phyloP scores from a whole-genome alignment of 129 eudicot genomes.

The Pseudognaphalium luteoalbum region DNA sequence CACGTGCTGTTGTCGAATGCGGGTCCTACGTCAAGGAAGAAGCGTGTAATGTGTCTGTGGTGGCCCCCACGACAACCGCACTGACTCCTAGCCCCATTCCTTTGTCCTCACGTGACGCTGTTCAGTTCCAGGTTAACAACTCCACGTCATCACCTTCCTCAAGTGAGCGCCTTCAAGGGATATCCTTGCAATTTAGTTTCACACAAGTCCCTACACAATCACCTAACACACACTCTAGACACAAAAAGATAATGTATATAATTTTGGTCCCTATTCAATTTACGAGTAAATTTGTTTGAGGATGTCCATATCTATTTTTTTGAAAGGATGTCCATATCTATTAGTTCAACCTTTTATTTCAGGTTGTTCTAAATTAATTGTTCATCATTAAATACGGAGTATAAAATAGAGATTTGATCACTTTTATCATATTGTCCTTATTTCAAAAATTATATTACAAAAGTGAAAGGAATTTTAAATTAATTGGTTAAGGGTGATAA shows the following conservation, averaged over 20 bases:
- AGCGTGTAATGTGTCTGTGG: conserved; percentile 40
- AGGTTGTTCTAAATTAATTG: no score
- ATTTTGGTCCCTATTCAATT: background rate
- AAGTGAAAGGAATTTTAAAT: no score
- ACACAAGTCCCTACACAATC: conserved; percentile 15
- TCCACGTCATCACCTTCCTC: conserved; percentile 30
- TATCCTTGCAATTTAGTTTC: background rate
- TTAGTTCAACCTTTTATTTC: no score
- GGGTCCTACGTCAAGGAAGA: conserved; percentile 32
- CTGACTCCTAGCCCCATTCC: conserved; percentile 28
- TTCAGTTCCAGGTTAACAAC: conserved; percentile 20
- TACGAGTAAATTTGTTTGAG: no score
- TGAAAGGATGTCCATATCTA: no score
- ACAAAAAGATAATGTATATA: background rate
- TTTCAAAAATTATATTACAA: no score
- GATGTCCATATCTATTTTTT: no score
- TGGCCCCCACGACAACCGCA: conserved; percentile 43
- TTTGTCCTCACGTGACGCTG: conserved; percentile 47
- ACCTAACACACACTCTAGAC: background rate
- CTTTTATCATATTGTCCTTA: no score
- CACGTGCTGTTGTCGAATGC: conserved; percentile 37
- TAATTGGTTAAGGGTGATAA: no score
- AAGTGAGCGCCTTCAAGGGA: background rate
- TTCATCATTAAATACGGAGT: no score
- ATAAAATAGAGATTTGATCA: no score